Evolutionary conservation across 2,329 filamentous ascomycete species (phyloP).

Genomic region (Paraphaeosphaeria sporulosa): DNA sequence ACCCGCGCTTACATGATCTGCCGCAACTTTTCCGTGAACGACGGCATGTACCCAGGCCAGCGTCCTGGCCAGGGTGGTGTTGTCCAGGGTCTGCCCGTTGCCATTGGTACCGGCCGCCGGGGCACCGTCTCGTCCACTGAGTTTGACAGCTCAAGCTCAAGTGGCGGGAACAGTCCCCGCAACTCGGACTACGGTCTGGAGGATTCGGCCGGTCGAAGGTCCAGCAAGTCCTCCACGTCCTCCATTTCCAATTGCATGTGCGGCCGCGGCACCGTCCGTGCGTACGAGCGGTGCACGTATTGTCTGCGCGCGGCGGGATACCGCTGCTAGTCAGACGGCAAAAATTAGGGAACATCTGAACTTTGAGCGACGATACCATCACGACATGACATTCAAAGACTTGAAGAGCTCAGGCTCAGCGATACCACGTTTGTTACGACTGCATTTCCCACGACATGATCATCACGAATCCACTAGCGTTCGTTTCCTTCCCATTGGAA

Average conservation of each 20-base stretch:
- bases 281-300: slow-evolving; percentile 53
- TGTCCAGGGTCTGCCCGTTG: slow-evolving; percentile 68
- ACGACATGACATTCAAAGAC: slow-evolving; percentile 37
- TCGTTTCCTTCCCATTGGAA: slow-evolving; percentile 13
- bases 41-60: slow-evolving; percentile 78
- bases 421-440: slow-evolving; percentile 39
- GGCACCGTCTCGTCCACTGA: slow-evolving; percentile 57
- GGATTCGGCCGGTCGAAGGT: slow-evolving; percentile 36
- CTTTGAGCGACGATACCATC: slow-evolving; percentile 23
- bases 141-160: slow-evolving; percentile 60
- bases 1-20: slow-evolving; percentile 98
- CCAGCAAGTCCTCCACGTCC: slow-evolving; percentile 45
- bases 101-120: slow-evolving; percentile 67
- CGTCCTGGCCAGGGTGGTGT: slow-evolving; percentile 61
- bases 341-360: slow-evolving; percentile 4
- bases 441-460: slow-evolving; percentile 15
- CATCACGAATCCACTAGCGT: slow-evolving; percentile 22
- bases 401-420: slow-evolving; percentile 48
- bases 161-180: slow-evolving; percentile 64
- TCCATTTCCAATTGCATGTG: slow-evolving; percentile 43
- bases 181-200: slow-evolving; percentile 57
- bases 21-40: slow-evolving; percentile 95
- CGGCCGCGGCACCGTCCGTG: slow-evolving; percentile 48
- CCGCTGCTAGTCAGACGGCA: slow-evolving; percentile 26
- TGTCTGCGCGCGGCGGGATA: slow-evolving; percentile 55